phyloP scores from a whole-genome alignment of 306 rosid species.

The Dalbergia oliveri region DNA sequence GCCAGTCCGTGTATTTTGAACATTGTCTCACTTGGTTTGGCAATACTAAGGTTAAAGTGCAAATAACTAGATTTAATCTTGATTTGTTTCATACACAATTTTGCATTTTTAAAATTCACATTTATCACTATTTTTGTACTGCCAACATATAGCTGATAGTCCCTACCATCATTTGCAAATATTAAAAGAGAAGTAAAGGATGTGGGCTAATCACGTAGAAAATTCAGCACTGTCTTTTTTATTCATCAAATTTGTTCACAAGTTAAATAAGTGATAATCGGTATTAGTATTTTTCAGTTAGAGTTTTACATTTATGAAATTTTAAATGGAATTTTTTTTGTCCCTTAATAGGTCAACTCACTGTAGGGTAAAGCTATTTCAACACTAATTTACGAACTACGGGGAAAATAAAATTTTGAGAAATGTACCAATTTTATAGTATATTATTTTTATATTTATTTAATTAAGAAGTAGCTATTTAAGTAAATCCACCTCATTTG shows the following conservation, averaged over 20 bases:
- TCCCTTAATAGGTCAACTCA: neutral
- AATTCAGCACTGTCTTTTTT: neutral
- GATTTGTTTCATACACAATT: neutral
- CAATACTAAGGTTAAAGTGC: neutral
- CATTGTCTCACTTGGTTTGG: neutral
- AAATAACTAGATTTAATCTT: neutral
- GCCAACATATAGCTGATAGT: neutral
- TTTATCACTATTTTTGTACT: neutral
- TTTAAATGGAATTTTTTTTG: neutral
- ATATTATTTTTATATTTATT: too few species aligned
- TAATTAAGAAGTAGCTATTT: too few species aligned
- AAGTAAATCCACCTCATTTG: too few species aligned
- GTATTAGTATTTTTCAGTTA: neutral
- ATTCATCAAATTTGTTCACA: neutral
- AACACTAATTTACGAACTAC: too few species aligned
- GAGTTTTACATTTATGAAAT: neutral
- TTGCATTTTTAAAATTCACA: neutral
- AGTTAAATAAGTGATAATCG: neutral
- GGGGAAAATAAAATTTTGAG: too few species aligned
- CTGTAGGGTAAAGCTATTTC: too few species aligned
- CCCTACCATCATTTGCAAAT: neutral
- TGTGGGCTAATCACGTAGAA: neutral
- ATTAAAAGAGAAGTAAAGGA: neutral
- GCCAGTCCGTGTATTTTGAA: slow-evolving; percentile 7
- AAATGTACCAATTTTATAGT: too few species aligned